Percentiles rank a stretch among this genome's conserved stretches.
phyloP scores from a whole-genome alignment of 2,329 filamentous ascomycete species.

The Huntiella abstrusa region DNA sequence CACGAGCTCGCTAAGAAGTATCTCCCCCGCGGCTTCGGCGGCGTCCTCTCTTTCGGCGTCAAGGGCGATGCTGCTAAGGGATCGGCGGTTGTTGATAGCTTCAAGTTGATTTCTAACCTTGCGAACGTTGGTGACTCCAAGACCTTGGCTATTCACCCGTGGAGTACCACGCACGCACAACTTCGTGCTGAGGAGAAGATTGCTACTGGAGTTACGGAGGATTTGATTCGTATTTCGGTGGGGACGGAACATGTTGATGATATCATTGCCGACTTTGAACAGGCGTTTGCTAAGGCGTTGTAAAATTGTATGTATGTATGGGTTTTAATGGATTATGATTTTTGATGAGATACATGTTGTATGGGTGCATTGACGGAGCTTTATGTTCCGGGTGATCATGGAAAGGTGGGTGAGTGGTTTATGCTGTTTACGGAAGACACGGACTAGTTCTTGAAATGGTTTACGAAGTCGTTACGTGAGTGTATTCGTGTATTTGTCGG shows the following conservation, averaged over 20 bases:
- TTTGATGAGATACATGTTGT: too few relatives aligned
- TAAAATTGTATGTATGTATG: too few relatives aligned
- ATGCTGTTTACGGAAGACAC: too few relatives aligned
- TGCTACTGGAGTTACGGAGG: slow-evolving; percentile 56
- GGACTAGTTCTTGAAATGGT: too few relatives aligned
- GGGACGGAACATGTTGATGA: slow-evolving; percentile 95
- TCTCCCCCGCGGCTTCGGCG: slow-evolving; percentile 65
- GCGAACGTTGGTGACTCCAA: slow-evolving; percentile 95
- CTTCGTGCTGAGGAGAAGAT: slow-evolving; percentile 63
- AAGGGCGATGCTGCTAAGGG: slow-evolving; percentile 75
- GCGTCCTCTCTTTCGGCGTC: slow-evolving; percentile 82
- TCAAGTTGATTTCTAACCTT: slow-evolving; percentile 88
- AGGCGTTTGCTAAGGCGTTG: slow-evolving; percentile 40
- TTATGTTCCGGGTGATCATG: too few relatives aligned
- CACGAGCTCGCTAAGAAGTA: slow-evolving; percentile 76
- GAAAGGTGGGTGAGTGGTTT: too few relatives aligned
- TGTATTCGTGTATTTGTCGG: too few relatives aligned
- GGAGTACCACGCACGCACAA: slow-evolving; percentile 90
- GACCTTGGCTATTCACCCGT: slow-evolving; percentile 86
- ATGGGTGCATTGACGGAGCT: too few relatives aligned
- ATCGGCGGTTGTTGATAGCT: slow-evolving; percentile 74
- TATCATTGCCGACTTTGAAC: slow-evolving; percentile 88
- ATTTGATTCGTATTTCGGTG: slow-evolving; percentile 86
- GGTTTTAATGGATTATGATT: too few relatives aligned
- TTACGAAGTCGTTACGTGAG: too few relatives aligned